Percentiles rank a stretch among this genome's conserved stretches.
phyloP scores from a whole-genome alignment of 2,329 filamentous ascomycete species.

The Cladosporium halotolerans region DNA sequence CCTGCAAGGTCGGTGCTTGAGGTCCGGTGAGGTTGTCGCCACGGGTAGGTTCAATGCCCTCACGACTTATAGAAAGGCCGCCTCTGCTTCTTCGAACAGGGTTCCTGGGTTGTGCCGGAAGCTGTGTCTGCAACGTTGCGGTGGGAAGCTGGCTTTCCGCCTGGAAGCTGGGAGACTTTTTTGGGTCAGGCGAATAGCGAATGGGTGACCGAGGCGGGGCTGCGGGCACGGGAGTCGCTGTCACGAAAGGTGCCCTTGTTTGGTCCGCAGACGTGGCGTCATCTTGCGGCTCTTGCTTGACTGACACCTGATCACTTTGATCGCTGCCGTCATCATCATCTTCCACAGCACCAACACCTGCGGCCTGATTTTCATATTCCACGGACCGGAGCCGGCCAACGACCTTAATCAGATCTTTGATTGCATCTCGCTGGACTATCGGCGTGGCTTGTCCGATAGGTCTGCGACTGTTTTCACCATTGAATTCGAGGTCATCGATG shows the following conservation, averaged over 20 bases:
- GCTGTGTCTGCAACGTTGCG: not conserved
- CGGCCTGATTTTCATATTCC: slow-evolving; percentile 4
- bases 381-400: slow-evolving; percentile 17
- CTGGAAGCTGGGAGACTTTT: not conserved
- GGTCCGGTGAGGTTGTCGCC: slow-evolving; percentile 4
- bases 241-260: no score
- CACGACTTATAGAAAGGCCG: not conserved
- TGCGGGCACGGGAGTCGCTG: no score
- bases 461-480: slow-evolving; percentile 21
- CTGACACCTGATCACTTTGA: not conserved
- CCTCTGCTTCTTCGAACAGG: not conserved
- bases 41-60: slow-evolving; percentile 1
- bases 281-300: not conserved
- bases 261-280: not conserved
- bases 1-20: slow-evolving; percentile 1
- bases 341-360: slow-evolving; percentile 9
- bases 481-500: slow-evolving; percentile 24
- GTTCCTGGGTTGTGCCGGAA: not conserved
- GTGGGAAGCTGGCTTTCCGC: not conserved
- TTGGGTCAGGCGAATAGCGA: no score
- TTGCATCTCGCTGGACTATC: slow-evolving; percentile 16
- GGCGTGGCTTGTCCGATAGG: slow-evolving; percentile 15
- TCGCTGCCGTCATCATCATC: not conserved
- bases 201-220: no score
- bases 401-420: slow-evolving; percentile 17